Base-by-base conservation (phyloP, 768 basidiomycete species). In the Nidularia sp. region DNA sequence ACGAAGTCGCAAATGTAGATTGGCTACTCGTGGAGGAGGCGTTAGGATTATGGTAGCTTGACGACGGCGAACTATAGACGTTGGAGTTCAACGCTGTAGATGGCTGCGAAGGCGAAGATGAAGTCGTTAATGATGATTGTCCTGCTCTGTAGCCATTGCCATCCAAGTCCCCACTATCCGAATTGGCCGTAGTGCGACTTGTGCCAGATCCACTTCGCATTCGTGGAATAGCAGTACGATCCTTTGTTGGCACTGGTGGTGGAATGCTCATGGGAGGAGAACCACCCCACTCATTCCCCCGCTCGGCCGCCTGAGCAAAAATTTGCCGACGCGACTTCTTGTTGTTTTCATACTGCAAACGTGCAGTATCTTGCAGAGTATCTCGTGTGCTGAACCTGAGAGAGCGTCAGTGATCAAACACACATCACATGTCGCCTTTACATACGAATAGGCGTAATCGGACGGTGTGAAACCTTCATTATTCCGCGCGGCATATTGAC, bases 371-470 rank as follows among this genome's bases (percentile, higher is more conserved):
- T 66, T 91, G 86, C 12, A 93, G 70, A 0, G 86, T 88, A 48
- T 91, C 88, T 58, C 78, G 76, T 2, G 88, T 93, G 60, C 75
- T 86, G 60, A 79, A 84, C 44, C 90, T 93, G 57, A 42, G 48
- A 15, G 51, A 49, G 22, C 22, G 47, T 56, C 43, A 53, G 42
- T 12, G 33, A 34, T 31, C 47, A 33, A 49, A 43, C 39, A 35
- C 41, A 6, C 33, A 34, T 15, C 9, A 47, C 22, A 53, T 15
- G 12, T 45, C 32, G 10, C 51, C 41, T 50, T 44, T 34, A 77
- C 86, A 54, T 63, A 90, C 82, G 89, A 90, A 66, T 91, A 97
- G 12, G 94, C 92, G 66, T 95, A 97, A 70, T 98, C 95, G 0
- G 86, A 85, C 7, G 95, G 87, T 7, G 90, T 91, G 65, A 93